These are phyloP conservation scores for Scedosporium aurantiacum DNA, from an alignment of 2,329 filamentous ascomycete genomes.

Conservation along the genomic window DNA sequence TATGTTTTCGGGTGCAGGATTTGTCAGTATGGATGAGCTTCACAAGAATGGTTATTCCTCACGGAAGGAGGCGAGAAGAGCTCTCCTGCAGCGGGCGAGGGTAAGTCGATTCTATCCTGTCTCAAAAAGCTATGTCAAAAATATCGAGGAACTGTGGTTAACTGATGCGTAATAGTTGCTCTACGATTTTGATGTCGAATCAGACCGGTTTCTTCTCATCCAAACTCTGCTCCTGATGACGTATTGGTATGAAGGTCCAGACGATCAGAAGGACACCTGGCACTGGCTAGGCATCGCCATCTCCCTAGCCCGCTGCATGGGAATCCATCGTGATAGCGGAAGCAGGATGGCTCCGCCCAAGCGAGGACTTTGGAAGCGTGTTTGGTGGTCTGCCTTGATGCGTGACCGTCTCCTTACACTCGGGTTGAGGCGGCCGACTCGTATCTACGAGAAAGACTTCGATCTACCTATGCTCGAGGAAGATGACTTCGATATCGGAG, in stretches of 20 bases:
- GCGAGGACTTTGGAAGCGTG: constrained; percentile 53
- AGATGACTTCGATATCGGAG: constrained; percentile 50
- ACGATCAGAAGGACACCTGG: constrained; percentile 62
- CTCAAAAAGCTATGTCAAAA: background rate
- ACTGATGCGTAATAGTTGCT: constrained; percentile 30
- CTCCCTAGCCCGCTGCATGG: constrained; percentile 57
- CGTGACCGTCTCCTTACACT: constrained; percentile 56
- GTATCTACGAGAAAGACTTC: constrained; percentile 56
- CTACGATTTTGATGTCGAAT: constrained; percentile 61
- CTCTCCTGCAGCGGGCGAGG: constrained; percentile 54
- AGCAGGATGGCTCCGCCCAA: constrained; percentile 45
- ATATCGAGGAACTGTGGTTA: background rate
- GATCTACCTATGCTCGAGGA: constrained; percentile 56
- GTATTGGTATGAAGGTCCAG: constrained; percentile 59
- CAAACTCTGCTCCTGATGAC: constrained; percentile 56
- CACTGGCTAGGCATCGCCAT: constrained; percentile 63
- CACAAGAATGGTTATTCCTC: constrained; percentile 47
- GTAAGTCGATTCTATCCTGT: constrained; percentile 23
- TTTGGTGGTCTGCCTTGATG: constrained; percentile 63
- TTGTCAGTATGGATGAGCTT: constrained; percentile 50
- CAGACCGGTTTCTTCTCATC: constrained; percentile 54
- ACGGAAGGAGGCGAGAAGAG: constrained; percentile 50
- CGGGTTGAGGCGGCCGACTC: constrained; percentile 55
- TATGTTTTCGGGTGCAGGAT: constrained; percentile 57
- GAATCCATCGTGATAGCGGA: constrained; percentile 55